Percentiles rank a stretch among this genome's conserved stretches.
These are phyloP conservation scores for Penicillium sumatraense DNA, from an alignment of 2,329 filamentous ascomycete genomes.

Conservation along the genomic window DNA sequence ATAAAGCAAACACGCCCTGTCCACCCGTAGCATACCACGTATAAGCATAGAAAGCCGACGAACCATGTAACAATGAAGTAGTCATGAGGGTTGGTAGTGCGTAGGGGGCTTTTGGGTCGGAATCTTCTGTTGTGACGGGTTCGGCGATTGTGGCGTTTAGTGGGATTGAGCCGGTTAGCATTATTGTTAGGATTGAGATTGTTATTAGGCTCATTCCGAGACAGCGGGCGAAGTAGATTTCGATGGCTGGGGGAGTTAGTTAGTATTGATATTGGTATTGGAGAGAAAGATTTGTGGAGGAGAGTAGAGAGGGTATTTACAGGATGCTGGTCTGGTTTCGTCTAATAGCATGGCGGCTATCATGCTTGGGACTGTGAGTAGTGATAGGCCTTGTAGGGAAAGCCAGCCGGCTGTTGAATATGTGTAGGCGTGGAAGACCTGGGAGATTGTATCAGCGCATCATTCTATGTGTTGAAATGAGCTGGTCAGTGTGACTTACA, in stretches of 20 bases:
- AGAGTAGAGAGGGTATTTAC: constrained; percentile 57
- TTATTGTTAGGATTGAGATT: constrained; percentile 66
- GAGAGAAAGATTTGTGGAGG: not conserved
- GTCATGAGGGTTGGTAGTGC: constrained; percentile 69
- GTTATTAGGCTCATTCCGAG: constrained; percentile 70
- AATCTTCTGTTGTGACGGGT: constrained; percentile 47
- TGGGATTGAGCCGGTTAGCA: constrained; percentile 73
- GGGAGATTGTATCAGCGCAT: not conserved
- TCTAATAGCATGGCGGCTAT: constrained; percentile 64
- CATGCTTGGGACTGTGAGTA: constrained; percentile 65
- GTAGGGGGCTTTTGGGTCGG: constrained; percentile 61
- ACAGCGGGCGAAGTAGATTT: constrained; percentile 74
- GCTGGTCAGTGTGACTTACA: not conserved
- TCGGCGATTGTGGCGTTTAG: constrained; percentile 56
- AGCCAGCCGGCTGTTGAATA: constrained; percentile 52
- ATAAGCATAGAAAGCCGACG: constrained; percentile 70
- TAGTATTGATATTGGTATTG: constrained; percentile 6
- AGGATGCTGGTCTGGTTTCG: constrained; percentile 59
- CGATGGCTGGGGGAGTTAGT: constrained; percentile 56
- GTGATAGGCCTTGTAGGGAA: constrained; percentile 52
- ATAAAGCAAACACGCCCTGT: constrained; percentile 64
- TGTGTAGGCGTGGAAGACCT: constrained; percentile 52
- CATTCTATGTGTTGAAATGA: not conserved
- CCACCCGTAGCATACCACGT: constrained; percentile 63
- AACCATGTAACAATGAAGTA: constrained; percentile 68